Evolutionary conservation across 2,329 filamentous ascomycete genomes (phyloP).

Genomic region (Penicillium glabrum): DNA sequence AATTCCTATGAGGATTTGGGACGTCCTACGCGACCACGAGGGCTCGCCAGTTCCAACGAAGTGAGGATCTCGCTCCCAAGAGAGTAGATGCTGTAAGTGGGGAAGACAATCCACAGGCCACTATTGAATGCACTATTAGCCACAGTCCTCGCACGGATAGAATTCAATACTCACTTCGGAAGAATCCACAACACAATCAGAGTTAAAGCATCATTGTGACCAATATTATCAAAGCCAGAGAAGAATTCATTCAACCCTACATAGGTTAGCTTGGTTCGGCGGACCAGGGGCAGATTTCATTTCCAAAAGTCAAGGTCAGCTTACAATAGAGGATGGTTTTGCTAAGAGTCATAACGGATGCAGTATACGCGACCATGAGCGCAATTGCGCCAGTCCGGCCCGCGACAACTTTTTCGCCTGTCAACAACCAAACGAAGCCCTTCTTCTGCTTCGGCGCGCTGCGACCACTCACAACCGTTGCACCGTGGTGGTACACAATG

Average conservation of each 20-base stretch:
- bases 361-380: constrained; percentile 59
- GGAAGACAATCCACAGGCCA: constrained; percentile 64
- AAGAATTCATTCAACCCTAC: constrained; percentile 60
- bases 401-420: constrained; percentile 51
- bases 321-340: constrained; percentile 69
- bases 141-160: neutral
- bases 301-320: neutral
- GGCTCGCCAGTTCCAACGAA: constrained; percentile 48
- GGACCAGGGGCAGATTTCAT: neutral
- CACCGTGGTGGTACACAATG: constrained; percentile 49
- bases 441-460: constrained; percentile 29
- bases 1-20: constrained; percentile 29
- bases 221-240: constrained; percentile 60
- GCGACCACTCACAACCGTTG: constrained; percentile 29
- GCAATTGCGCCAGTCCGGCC: constrained; percentile 56
- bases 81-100: constrained; percentile 61
- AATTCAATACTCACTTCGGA: constrained; percentile 61
- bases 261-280: neutral
- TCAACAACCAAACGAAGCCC: constrained; percentile 45
- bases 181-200: constrained; percentile 63
- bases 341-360: constrained; percentile 63
- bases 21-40: constrained; percentile 27
- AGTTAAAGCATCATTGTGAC: constrained; percentile 58
- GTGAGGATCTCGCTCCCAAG: constrained; percentile 63
- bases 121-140: constrained; percentile 38